Conservation (phyloP, 805 yeast genomes). For the Metschnikowia lachancei region DNA sequence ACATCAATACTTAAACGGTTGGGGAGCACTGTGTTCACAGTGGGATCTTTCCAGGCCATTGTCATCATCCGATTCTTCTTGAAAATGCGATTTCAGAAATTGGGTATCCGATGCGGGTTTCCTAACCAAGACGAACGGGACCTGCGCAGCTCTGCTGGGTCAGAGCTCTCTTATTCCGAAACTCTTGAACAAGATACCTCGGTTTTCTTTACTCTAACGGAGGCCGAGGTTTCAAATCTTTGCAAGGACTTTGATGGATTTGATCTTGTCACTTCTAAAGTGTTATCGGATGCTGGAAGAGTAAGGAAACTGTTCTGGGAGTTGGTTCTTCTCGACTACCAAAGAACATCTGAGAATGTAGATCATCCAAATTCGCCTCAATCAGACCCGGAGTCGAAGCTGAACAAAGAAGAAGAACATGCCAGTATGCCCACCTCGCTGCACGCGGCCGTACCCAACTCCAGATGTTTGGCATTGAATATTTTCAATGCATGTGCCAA, state of each 20-base stretch:
- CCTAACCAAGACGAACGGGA: too few species aligned
- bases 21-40: conserved; percentile 9
- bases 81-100: conserved; percentile 7
- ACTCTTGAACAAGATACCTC: conserved; percentile 1
- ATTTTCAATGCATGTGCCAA: conserved; percentile 6
- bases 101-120: neutral
- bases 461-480: conserved; percentile 17
- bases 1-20: conserved; percentile 14
- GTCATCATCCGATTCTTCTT: conserved; percentile 16
- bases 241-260: conserved; percentile 20
- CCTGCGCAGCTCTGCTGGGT: neutral
- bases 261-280: conserved; percentile 21
- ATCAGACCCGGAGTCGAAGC: neutral
- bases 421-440: neutral
- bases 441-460: conserved; percentile 13
- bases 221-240: conserved; percentile 22
- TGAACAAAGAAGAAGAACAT: neutral
- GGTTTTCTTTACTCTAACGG: conserved; percentile 17
- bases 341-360: neutral
- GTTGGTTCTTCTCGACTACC: conserved; percentile 27
- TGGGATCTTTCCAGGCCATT: conserved; percentile 18
- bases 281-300: conserved; percentile 25
- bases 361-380: neutral
- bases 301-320: conserved; percentile 33
- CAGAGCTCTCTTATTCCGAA: conserved; percentile 2